These are phyloP conservation scores for Dendrobium nobile DNA, from an alignment of 106 monocot genomes.

Conservation along the genomic window DNA sequence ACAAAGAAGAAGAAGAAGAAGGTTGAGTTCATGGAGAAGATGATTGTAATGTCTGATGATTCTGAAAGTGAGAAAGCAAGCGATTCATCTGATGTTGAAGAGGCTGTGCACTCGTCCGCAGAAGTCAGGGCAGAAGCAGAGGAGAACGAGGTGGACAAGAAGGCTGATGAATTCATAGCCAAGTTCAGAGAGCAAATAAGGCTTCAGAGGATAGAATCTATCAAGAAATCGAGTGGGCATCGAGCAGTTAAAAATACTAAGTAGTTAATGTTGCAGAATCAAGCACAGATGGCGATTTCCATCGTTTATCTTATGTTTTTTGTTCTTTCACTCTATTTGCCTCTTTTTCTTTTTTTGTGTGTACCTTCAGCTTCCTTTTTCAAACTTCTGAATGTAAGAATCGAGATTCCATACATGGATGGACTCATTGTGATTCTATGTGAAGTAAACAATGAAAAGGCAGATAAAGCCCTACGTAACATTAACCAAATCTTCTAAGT, in stretches of 20 bases:
- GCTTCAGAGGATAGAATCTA: conserved; percentile 82
- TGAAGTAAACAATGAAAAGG: no score
- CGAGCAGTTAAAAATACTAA: conserved; percentile 8
- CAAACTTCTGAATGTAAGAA: background rate
- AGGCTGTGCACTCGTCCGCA: background rate
- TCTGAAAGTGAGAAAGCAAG: conserved; percentile 4
- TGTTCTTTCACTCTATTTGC: background rate
- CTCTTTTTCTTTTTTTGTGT: background rate
- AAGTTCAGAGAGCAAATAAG: conserved; percentile 96
- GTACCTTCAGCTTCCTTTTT: background rate
- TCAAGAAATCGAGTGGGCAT: conserved; percentile 62
- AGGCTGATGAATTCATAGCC: conserved; percentile 97
- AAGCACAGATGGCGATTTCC: background rate
- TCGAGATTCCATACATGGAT: background rate
- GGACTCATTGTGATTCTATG: background rate
- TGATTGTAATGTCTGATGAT: conserved; percentile 29
- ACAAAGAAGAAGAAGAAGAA: conserved; percentile 13
- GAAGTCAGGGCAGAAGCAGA: conserved; percentile 14
- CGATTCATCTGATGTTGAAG: background rate
- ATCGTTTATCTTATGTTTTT: background rate
- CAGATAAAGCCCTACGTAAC: no score
- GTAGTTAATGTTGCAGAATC: background rate
- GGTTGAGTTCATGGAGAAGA: conserved; percentile 21
- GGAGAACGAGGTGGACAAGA: conserved; percentile 87
- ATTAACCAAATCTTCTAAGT: no score